Evolutionary conservation across 106 monocot genomes (phyloP).

Genomic region (Dendrobium nobile): DNA sequence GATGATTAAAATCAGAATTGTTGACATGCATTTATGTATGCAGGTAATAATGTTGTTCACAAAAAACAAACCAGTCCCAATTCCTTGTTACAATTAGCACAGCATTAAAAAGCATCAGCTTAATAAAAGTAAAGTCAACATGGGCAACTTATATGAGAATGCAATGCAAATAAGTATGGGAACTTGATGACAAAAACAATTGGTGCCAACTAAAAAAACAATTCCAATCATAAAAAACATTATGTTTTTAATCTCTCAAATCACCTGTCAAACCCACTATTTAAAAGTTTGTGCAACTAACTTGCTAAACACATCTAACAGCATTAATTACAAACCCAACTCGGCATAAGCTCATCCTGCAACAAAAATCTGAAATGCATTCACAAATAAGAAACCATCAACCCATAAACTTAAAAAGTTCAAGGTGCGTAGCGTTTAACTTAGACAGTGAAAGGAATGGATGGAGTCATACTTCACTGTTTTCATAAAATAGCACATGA

Average conservation of each 20-base stretch:
- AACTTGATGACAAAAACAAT: not conserved
- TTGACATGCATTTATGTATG: not conserved
- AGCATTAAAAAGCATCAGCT: not conserved
- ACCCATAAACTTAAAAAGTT: not conserved
- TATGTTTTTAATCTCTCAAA: no score
- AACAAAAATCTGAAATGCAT: not conserved
- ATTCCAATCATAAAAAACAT: no score
- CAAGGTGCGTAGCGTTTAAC: no score
- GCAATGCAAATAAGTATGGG: not conserved
- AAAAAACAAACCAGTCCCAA: not conserved
- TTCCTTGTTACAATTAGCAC: not conserved
- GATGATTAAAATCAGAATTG: not conserved
- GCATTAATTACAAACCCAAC: not conserved
- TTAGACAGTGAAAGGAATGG: no score
- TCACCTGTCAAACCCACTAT: no score
- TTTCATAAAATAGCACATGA: no score
- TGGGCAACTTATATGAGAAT: not conserved
- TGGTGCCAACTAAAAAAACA: not conserved
- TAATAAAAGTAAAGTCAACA: no score
- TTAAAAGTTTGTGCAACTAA: not conserved
- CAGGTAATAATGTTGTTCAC: not conserved
- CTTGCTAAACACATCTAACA: not conserved
- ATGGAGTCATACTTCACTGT: no score
- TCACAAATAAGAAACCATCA: not conserved
- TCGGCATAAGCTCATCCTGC: not conserved